phyloP scores from a whole-genome alignment of 2,329 filamentous ascomycete species.

The Huntiella omanensis region DNA sequence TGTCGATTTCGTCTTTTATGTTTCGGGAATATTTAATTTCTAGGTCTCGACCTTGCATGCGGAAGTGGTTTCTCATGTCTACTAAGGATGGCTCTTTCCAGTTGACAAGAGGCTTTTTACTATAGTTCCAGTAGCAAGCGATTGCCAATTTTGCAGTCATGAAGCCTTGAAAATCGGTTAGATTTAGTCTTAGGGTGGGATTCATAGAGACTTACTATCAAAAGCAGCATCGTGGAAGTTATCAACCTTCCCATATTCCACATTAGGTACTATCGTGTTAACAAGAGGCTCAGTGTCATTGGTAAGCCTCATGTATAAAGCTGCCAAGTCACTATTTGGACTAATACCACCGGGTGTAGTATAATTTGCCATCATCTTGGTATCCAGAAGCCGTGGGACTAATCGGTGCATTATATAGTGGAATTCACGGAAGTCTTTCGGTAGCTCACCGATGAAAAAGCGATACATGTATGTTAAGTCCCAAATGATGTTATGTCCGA shows the following conservation, averaged over 20 bases:
- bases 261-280: conserved; percentile 18
- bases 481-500: conserved; percentile 47
- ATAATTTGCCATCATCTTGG: conserved; percentile 33
- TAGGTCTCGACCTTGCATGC: too few species aligned
- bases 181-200: neutral
- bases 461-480: conserved; percentile 45
- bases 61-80: too few species aligned
- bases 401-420: conserved; percentile 21
- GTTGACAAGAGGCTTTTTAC: neutral
- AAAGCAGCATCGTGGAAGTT: conserved; percentile 37
- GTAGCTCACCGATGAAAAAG: conserved; percentile 41
- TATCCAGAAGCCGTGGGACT: conserved; percentile 34
- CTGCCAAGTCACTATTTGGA: neutral
- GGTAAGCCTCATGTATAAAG: neutral
- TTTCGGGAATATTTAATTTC: too few species aligned
- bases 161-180: conserved; percentile 16
- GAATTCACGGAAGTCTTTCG: conserved; percentile 34
- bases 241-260: conserved; percentile 21
- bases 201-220: conserved; percentile 25
- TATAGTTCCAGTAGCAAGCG: conserved; percentile 16
- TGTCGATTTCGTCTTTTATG: neutral
- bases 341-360: too few species aligned
- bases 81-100: neutral
- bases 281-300: neutral
- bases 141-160: conserved; percentile 23